phyloP scores from a whole-genome alignment of 495 filamentous ascomycete species.

The Tetracladium marchalianum region DNA sequence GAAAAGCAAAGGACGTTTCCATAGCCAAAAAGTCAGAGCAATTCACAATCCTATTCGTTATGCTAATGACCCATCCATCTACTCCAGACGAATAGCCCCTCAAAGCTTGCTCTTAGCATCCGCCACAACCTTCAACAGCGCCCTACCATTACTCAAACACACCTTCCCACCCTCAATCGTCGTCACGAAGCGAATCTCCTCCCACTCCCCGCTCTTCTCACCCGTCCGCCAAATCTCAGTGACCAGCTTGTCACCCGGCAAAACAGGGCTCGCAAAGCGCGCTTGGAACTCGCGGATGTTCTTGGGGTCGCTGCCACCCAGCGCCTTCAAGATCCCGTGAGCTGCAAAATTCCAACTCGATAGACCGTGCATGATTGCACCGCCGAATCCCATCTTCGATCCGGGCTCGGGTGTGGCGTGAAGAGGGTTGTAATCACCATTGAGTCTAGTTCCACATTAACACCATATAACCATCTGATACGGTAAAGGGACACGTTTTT shows the following conservation, averaged over 20 bases:
- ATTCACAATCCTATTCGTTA: too few relatives aligned
- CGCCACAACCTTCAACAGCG: slow-evolving; percentile 54
- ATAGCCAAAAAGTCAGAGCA: too few relatives aligned
- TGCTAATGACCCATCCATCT: too few relatives aligned
- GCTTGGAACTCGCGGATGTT: slow-evolving; percentile 84
- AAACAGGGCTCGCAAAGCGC: slow-evolving; percentile 74
- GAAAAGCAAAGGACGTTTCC: too few relatives aligned
- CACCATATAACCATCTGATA: too few relatives aligned
- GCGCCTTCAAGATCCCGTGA: slow-evolving; percentile 61
- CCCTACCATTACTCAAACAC: slow-evolving; percentile 73
- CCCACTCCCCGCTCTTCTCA: slow-evolving; percentile 56
- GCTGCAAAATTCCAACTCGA: slow-evolving; percentile 74
- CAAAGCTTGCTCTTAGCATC: slow-evolving; percentile 57
- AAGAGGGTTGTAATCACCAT: slow-evolving; percentile 88
- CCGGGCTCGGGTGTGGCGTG: slow-evolving; percentile 79
- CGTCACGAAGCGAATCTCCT: slow-evolving; percentile 73
- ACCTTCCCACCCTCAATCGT: slow-evolving; percentile 64
- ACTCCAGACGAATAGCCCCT: not conserved
- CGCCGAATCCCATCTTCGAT: slow-evolving; percentile 81
- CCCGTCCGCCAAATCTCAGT: slow-evolving; percentile 58
- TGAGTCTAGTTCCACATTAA: slow-evolving; percentile 37
- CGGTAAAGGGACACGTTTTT: too few relatives aligned
- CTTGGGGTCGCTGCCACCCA: slow-evolving; percentile 66
- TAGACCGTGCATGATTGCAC: slow-evolving; percentile 79
- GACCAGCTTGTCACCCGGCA: slow-evolving; percentile 61